Percentiles rank a stretch among this genome's conserved stretches.
phyloP scores from a whole-genome alignment of 345 rosid species.

The Litchi chinensis region DNA sequence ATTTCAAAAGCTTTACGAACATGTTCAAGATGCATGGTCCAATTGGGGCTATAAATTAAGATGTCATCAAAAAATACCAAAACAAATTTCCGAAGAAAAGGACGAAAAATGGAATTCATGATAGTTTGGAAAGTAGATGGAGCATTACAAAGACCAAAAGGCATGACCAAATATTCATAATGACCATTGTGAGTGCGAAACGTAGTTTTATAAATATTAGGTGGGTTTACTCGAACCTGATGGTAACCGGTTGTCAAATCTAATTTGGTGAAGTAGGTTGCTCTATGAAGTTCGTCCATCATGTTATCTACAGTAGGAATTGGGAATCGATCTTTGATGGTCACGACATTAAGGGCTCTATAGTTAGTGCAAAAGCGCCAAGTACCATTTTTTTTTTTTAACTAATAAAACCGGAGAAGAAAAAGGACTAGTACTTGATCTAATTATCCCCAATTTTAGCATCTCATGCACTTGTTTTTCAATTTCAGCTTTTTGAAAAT shows the following conservation, averaged over 20 bases:
- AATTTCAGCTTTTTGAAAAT: conserved; percentile 14
- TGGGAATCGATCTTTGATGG: conserved; percentile 9
- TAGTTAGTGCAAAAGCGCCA: conserved; percentile 14
- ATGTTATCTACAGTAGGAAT: conserved; percentile 7
- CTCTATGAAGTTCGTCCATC: conserved; percentile 11
- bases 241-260: conserved; percentile 4
- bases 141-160: not conserved
- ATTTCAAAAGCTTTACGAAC: too few species aligned
- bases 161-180: not conserved
- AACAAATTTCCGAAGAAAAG: too few species aligned
- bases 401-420: conserved; percentile 9
- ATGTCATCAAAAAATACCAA: too few species aligned
- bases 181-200: not conserved
- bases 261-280: conserved; percentile 3
- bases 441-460: not conserved
- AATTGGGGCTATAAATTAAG: too few species aligned
- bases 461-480: conserved; percentile 17
- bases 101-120: too few species aligned
- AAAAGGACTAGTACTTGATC: conserved; percentile 7
- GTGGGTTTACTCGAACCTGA: not conserved
- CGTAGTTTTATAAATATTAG: not conserved
- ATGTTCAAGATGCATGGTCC: too few species aligned
- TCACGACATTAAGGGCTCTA: not conserved
- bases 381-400: conserved; percentile 14
- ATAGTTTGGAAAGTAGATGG: too few species aligned